Evolutionary conservation across 2,329 filamentous ascomycete species (phyloP).

Genomic region (Beauveria rudraprayagi): DNA sequence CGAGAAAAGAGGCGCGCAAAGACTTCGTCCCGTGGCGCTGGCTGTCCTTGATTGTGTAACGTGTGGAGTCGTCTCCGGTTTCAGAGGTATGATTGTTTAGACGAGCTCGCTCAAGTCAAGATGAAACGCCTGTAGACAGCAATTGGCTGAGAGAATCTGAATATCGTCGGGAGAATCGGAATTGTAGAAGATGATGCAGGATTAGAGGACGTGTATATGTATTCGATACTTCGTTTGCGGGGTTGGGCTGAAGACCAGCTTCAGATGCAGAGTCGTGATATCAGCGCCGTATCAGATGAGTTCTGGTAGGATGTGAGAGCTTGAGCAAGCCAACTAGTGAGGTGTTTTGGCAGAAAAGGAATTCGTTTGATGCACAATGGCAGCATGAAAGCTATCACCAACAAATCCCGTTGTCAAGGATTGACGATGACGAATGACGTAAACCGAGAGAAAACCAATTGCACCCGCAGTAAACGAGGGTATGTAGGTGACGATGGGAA

Average conservation of each 20-base stretch:
- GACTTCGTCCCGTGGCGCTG: not conserved
- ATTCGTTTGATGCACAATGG: not conserved
- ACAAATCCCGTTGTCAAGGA: not conserved
- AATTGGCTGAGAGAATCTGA: not conserved
- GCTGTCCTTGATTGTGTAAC: not conserved
- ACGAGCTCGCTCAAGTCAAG: not conserved
- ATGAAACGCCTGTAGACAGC: conserved; percentile 12
- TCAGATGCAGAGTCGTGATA: conserved; percentile 10
- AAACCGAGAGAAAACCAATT: not conserved
- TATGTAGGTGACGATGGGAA: conserved; percentile 9
- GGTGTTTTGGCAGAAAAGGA: not conserved
- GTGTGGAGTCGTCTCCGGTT: conserved; percentile 11
- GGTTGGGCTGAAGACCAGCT: conserved; percentile 14
- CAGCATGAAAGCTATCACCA: not conserved
- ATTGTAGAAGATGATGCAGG: not conserved
- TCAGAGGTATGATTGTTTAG: conserved; percentile 1
- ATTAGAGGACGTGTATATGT: not conserved
- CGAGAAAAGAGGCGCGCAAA: not conserved
- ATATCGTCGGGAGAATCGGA: not conserved
- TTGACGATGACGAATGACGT: not conserved
- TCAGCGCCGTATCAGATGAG: not conserved
- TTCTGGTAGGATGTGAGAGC: not conserved
- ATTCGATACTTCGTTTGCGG: conserved; percentile 7
- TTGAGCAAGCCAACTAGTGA: not conserved
- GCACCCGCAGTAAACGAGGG: not conserved